A percentile compares a stretch with the other conserved stretches of the same genome.
Conservation (phyloP, 2,329 filamentous ascomycete species). For the Plectosphaerella plurivora region DNA sequence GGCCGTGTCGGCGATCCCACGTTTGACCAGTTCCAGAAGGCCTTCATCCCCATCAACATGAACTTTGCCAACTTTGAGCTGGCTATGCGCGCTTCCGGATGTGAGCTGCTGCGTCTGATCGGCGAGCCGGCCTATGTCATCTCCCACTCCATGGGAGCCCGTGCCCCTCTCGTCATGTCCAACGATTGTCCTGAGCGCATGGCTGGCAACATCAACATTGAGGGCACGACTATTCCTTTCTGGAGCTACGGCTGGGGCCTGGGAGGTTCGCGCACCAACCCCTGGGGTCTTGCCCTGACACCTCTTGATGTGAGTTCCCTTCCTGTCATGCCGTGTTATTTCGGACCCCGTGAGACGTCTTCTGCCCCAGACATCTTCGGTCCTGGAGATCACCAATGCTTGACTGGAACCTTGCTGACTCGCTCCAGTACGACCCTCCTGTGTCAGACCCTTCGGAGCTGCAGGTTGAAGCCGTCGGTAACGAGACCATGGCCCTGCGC, state of each 20-base stretch:
- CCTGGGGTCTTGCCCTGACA: conserved; percentile 35
- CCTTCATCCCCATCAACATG: conserved; percentile 20
- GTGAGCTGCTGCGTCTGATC: conserved; percentile 21
- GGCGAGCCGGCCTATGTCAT: conserved; percentile 22
- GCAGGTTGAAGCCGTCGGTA: conserved; percentile 7
- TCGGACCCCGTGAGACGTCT: no score
- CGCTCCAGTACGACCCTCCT: conserved; percentile 29
- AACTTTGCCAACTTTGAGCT: conserved; percentile 20
- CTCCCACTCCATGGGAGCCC: conserved; percentile 22
- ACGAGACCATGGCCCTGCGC: conserved; percentile 3
- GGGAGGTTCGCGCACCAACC: conserved; percentile 14
- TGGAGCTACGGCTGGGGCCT: background rate
- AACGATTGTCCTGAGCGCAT: conserved; percentile 21
- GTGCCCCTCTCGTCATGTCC: conserved; percentile 13
- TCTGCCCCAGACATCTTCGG: no score
- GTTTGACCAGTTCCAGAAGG: conserved; percentile 23
- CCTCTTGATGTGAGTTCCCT: conserved; percentile 22
- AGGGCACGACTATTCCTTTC: conserved; percentile 21
- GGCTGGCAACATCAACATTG: conserved; percentile 19
- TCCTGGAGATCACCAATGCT: no score
- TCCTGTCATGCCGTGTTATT: no score
- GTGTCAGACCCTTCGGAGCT: conserved; percentile 5
- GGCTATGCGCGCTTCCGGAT: conserved; percentile 21
- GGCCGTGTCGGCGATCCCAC: conserved; percentile 18
- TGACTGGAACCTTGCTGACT: no score